Conservation (phyloP, 805 yeast genomes). For the Ogataea methanolica region DNA sequence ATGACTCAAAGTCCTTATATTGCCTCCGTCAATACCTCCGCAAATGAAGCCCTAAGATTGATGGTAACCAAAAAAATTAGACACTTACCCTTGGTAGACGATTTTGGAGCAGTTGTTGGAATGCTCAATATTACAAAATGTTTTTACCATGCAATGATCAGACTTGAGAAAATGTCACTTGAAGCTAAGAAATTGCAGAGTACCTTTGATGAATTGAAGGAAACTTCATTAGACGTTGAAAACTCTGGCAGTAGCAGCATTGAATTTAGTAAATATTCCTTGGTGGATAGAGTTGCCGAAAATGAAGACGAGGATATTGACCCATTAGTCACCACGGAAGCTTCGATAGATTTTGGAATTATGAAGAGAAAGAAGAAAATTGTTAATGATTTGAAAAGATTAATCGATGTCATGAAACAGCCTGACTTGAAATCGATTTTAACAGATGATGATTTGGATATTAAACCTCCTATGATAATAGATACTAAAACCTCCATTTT, state of each 20-base stretch:
- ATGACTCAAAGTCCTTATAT: slow-evolving; percentile 37
- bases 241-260: slow-evolving; percentile 3
- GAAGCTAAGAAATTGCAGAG: slow-evolving; percentile 32
- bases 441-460: slow-evolving; percentile 21
- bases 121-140: slow-evolving; percentile 43
- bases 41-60: slow-evolving; percentile 36
- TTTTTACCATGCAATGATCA: slow-evolving; percentile 41
- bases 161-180: slow-evolving; percentile 36
- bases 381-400: slow-evolving; percentile 30
- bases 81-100: slow-evolving; percentile 39
- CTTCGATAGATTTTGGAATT: slow-evolving; percentile 23
- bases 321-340: slow-evolving; percentile 14
- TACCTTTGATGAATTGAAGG: slow-evolving; percentile 27
- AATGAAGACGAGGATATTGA: slow-evolving; percentile 9
- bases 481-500: slow-evolving; percentile 34
- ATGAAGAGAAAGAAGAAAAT: slow-evolving; percentile 23
- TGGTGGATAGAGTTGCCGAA: slow-evolving; percentile 7
- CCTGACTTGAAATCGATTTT: slow-evolving; percentile 34
- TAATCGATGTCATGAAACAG: slow-evolving; percentile 37
- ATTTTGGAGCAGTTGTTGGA: slow-evolving; percentile 33
- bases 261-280: slow-evolving; percentile 17
- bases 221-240: slow-evolving; percentile 12
- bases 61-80: slow-evolving; percentile 40
- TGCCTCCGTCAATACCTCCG: slow-evolving; percentile 33
- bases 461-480: slow-evolving; percentile 30